Evolutionary conservation across 192 early-diverging fungal genomes (phyloP).

Genomic region (Piromyces sp.): DNA sequence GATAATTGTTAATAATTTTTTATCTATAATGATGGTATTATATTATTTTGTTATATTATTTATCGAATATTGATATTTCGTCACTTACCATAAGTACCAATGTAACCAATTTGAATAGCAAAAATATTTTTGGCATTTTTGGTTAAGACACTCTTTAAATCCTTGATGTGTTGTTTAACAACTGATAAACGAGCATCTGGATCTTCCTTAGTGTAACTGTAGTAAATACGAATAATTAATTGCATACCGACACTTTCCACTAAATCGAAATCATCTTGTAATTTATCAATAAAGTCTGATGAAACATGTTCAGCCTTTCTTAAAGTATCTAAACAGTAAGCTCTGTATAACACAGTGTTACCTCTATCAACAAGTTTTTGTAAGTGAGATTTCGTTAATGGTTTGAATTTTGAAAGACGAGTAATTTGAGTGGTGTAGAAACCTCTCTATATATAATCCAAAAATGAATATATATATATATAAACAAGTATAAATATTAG

Average conservation of each 20-base stretch:
- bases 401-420: neutral
- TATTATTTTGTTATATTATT: too few species aligned
- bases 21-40: too few species aligned
- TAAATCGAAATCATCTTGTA: neutral
- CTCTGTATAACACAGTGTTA: neutral
- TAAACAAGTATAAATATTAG: too few species aligned
- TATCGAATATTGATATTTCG: too few species aligned
- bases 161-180: neutral
- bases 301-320: neutral
- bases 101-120: neutral
- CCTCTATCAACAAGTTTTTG: neutral
- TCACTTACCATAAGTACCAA: neutral
- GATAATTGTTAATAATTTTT: too few species aligned
- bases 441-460: too few species aligned
- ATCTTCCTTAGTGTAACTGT: neutral
- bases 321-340: neutral
- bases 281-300: neutral
- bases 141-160: neutral
- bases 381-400: neutral
- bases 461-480: too few species aligned
- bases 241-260: neutral
- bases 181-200: neutral
- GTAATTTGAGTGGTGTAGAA: neutral
- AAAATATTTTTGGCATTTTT: neutral
- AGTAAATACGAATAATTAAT: neutral